Base-by-base conservation (phyloP, 2,329 filamentous ascomycete species). In the Colletotrichum melonis region DNA sequence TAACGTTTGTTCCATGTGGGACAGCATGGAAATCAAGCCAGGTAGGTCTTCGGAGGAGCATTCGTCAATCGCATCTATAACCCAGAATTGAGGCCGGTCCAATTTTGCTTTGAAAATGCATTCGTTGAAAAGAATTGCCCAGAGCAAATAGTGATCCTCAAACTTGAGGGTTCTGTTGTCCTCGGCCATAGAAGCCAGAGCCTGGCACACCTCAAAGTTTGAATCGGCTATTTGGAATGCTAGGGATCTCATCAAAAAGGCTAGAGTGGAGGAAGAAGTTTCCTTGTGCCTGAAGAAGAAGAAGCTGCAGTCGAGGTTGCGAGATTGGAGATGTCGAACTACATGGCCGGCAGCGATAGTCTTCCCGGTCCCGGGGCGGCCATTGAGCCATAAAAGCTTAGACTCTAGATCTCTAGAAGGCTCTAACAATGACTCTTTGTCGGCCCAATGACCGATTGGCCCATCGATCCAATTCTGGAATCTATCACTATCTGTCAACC, bases 281-380 rank as follows among this genome's bases (percentile, higher is more conserved):
- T 52, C 46, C n/a, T 52, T 9, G 16, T 52, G 46, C 46, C 19
- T 22, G 80, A 81, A 68, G 80, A 80, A 70, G 77, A 12, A 79
- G 64, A 78, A 80, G 55, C 72, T 75, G 56, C 76, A 78, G 58
- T 79, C 77, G 2, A 75, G 30, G 46, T 77, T 73, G 64, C 59
- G 69, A 9, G 72, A 67, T 62, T 78, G 72, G 8, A 80, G 74
- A 52, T 78, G 75, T 30, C 58, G 67, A 49, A 80, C 73, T 19
- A 80, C 74, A 63, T 78, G 77, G 0, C 76, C 76, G 2, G 78
- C 69, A 4, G 76, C 69, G 5, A 79, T 76, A 2, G 78, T 76
- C 63, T 80, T 81, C 16, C 78, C 79, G 19, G 76, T 75, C 1
- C 75, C 79, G 3, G 79, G 79, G 30, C 75, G 75, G 14, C 77